phyloP scores from a whole-genome alignment of 2,329 filamentous ascomycete species.

The Ceratocystis variospora region DNA sequence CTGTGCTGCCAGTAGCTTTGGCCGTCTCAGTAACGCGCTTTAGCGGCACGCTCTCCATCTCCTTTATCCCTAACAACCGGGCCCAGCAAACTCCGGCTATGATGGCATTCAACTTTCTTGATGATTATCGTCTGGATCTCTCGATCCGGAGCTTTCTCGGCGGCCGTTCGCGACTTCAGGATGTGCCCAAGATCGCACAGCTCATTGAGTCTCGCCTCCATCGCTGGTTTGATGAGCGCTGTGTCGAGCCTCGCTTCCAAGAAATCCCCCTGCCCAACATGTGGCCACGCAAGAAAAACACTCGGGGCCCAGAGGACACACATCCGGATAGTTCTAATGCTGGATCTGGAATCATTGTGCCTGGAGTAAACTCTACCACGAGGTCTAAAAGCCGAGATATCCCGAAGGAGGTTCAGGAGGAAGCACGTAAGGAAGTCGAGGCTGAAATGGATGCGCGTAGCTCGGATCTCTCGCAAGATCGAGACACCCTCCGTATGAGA shows the following conservation, averaged over 20 bases:
- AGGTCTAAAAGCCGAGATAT: neutral
- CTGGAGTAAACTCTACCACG: conserved; percentile 20
- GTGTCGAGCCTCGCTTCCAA: conserved; percentile 74
- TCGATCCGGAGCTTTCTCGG: conserved; percentile 68
- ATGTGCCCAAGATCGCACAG: conserved; percentile 79
- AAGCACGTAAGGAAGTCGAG: conserved; percentile 29
- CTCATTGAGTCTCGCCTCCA: conserved; percentile 67
- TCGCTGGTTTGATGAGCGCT: conserved; percentile 77
- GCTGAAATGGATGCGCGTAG: conserved; percentile 36
- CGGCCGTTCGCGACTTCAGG: conserved; percentile 64
- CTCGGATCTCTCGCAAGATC: conserved; percentile 13
- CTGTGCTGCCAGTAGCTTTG: conserved; percentile 80
- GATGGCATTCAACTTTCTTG: conserved; percentile 85
- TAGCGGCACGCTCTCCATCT: conserved; percentile 85
- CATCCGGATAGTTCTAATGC: conserved; percentile 30
- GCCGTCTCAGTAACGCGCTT: conserved; percentile 87
- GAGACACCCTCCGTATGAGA: conserved; percentile 28
- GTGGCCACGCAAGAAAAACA: conserved; percentile 77
- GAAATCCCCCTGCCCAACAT: conserved; percentile 70
- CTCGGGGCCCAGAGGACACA: conserved; percentile 53
- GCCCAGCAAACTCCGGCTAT: conserved; percentile 63
- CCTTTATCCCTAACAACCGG: conserved; percentile 68
- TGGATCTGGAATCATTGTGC: conserved; percentile 35
- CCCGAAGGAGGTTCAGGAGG: conserved; percentile 11
- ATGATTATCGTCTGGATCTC: conserved; percentile 75